Evolutionary conservation across 202 grass and related monocot genomes (phyloP).

Genomic region (Hordeum pubiflorum): DNA sequence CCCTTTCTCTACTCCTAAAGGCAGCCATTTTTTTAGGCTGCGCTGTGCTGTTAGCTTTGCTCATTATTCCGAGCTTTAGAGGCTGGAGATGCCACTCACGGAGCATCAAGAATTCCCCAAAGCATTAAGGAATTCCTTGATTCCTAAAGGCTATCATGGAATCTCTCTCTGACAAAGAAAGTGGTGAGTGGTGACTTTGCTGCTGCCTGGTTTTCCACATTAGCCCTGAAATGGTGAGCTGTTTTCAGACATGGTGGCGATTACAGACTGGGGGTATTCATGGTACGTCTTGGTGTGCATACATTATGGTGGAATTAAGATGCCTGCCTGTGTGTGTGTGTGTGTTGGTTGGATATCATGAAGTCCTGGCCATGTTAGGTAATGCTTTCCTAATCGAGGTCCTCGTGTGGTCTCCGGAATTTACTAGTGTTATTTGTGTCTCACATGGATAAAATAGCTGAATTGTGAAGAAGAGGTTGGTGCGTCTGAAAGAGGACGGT

Average conservation of each 20-base stretch:
- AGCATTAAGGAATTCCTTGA: not conserved
- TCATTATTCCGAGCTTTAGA: constrained; percentile 13
- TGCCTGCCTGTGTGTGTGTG: not conserved
- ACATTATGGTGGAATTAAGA: constrained; percentile 4
- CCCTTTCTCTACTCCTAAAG: constrained; percentile 27
- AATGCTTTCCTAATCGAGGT: not conserved
- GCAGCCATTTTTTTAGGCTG: not conserved
- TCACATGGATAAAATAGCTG: not conserved
- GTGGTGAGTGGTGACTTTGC: constrained; percentile 20
- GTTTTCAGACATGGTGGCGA: not conserved
- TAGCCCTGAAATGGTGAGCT: constrained; percentile 20
- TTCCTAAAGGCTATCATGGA: constrained; percentile 22
- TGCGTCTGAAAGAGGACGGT: not conserved
- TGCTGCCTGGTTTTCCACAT: not conserved
- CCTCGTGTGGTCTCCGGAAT: not conserved
- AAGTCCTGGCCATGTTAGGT: not conserved
- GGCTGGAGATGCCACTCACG: not conserved
- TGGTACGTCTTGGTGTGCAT: not conserved
- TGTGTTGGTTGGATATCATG: not conserved
- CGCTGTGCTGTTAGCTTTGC: constrained; percentile 12
- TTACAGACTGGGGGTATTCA: constrained; percentile 8
- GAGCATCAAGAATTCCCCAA: constrained; percentile 7
- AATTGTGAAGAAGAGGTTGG: not conserved
- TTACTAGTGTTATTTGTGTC: not conserved
- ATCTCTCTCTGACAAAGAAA: not conserved